phyloP scores from a whole-genome alignment of 2,329 filamentous ascomycete genomes.

The Fusarium vanettenii region DNA sequence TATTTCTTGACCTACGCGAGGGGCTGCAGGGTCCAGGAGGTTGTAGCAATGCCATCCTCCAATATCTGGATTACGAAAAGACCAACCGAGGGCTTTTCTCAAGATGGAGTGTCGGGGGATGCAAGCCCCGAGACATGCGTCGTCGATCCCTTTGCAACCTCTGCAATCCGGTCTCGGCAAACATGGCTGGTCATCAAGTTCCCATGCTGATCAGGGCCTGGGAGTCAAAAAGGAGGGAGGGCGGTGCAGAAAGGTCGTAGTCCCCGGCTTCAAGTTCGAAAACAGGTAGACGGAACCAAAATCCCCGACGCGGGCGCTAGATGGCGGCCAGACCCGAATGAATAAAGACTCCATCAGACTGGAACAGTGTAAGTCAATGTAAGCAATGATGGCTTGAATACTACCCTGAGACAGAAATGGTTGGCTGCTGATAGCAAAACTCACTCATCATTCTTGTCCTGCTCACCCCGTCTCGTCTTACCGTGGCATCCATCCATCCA shows the following conservation, averaged over 20 bases:
- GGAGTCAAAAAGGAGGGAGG: neutral
- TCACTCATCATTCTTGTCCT: neutral
- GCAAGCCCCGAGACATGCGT: slow-evolving; percentile 32
- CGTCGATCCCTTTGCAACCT: slow-evolving; percentile 26
- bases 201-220: neutral
- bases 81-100: slow-evolving; percentile 14
- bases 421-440: neutral
- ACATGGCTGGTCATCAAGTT: neutral
- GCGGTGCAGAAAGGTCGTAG: neutral
- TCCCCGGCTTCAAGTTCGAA: neutral
- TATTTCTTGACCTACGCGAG: neutral
- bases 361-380: slow-evolving; percentile 25
- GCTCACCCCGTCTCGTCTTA: slow-evolving; percentile 2
- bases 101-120: slow-evolving; percentile 32
- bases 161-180: slow-evolving; percentile 10
- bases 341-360: slow-evolving; percentile 2
- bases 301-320: slow-evolving; percentile 17
- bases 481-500: slow-evolving; percentile 4
- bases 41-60: neutral
- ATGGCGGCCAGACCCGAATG: slow-evolving; percentile 5
- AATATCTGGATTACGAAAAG: slow-evolving; percentile 21
- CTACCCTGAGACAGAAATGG: neutral
- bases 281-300: slow-evolving; percentile 6
- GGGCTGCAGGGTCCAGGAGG: neutral
- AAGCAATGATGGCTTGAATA: neutral